phyloP scores from a whole-genome alignment of 2,329 filamentous ascomycete species.

The Byssothecium circinans region DNA sequence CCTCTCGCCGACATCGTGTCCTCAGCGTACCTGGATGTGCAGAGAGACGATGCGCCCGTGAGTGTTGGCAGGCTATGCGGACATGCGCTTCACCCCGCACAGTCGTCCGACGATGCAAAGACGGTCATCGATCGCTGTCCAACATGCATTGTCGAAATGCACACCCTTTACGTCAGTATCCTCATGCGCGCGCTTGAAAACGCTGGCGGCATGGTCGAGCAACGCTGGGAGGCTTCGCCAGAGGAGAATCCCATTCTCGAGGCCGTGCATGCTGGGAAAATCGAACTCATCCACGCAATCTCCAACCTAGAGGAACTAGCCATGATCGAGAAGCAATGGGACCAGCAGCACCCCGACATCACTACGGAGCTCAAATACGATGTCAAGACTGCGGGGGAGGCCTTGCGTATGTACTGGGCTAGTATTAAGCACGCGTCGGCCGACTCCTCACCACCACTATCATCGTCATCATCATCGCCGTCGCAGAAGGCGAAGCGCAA shows the following conservation, averaged over 20 bases:
- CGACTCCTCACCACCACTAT: slow-evolving; percentile 7
- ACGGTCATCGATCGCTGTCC: slow-evolving; percentile 25
- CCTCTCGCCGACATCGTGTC: slow-evolving; percentile 9
- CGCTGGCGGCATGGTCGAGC: slow-evolving; percentile 25
- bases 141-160: slow-evolving; percentile 30
- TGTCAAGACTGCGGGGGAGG: slow-evolving; percentile 26
- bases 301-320: slow-evolving; percentile 23
- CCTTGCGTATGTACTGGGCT: slow-evolving; percentile 30
- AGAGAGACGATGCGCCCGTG: neutral
- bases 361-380: neutral
- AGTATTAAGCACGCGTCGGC: slow-evolving; percentile 2
- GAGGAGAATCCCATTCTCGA: slow-evolving; percentile 20
- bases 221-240: slow-evolving; percentile 9
- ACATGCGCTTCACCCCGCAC: slow-evolving; percentile 27
- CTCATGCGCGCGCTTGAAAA: slow-evolving; percentile 24
- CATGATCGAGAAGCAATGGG: slow-evolving; percentile 23
- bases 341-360: slow-evolving; percentile 9
- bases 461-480: neutral
- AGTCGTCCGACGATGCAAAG: neutral
- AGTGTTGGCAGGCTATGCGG: neutral
- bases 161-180: slow-evolving; percentile 27
- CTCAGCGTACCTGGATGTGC: neutral
- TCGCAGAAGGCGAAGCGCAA: slow-evolving; percentile 3
- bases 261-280: slow-evolving; percentile 28
- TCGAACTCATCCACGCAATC: slow-evolving; percentile 23